Evolutionary conservation across 345 rosid species (phyloP), one percentile per base, ranked within the genome.

Genomic region (Populus deltoides): DNA sequence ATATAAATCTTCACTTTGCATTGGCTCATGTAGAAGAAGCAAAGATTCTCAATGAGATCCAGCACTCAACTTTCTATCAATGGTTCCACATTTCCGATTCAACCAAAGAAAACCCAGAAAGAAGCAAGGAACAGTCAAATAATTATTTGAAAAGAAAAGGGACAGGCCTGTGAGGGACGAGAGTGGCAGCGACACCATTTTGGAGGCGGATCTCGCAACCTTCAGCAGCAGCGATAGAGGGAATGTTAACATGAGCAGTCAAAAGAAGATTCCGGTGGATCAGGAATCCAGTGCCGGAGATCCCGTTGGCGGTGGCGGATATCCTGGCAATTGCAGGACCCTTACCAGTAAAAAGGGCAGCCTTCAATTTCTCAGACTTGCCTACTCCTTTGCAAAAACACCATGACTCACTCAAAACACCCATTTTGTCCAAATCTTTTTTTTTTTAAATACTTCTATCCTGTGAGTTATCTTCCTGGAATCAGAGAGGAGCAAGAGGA

Each of bases 361-460:
- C 98, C 79, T 93, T 93, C 94, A 89, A 92, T 80, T 76, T 94
- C 93, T 94, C 96, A 6, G 89, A 87, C 88, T 87, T 93, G 82
- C 97, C 87, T 6, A 93, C 89, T 72, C 99, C 98, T 78, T 92
- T 94, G 84, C 99, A 94, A 75, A 94, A 94, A 81, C 98, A 94
- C 93, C 92, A 92, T 0, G 97, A 90, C 85, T 94, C 94, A 1
- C 75, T 85, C 68, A 88, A 75, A 72, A 90, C 89, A 55, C 97
- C 91, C 98, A 94, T 94, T 82, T 16, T n/a, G 0, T 10, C 5
- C 31, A 20, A 39, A 15, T 66, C 43, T 8, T 0, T 41, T 17
- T 17, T 24, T 51, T 70, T 33, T 33, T 45, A 27, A 36, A 2
- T 0, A 35, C 0, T 10, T 10, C 47, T 41, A 71, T 24, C 29